Evolutionary conservation across 768 basidiomycete species (phyloP), one percentile per base, ranked within the genome.

Genomic region (Floccularia luteovirens): DNA sequence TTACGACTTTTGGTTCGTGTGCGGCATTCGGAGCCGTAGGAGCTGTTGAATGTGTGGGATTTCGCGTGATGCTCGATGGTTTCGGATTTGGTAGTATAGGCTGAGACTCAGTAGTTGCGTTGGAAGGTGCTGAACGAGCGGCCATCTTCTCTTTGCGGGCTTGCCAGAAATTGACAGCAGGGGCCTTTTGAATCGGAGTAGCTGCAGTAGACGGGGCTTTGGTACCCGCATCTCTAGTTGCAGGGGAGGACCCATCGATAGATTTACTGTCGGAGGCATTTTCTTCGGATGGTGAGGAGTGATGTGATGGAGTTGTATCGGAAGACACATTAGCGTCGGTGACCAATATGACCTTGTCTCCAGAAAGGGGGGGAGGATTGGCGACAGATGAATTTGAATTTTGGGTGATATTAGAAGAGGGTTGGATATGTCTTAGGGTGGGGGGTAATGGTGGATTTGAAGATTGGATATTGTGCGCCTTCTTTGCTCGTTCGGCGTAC

Each of bases 401-500:
- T n/a, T n/a, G n/a, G n/a, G n/a, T n/a, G n/a, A n/a, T n/a, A n/a
- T n/a, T n/a, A n/a, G n/a, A n/a, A n/a, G n/a, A n/a, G n/a, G n/a
- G n/a, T n/a, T n/a, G n/a, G n/a, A n/a, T n/a, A n/a, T n/a, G n/a
- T n/a, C n/a, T n/a, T n/a, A n/a, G n/a, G n/a, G n/a, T n/a, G n/a
- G n/a, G n/a, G n/a, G n/a, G n/a, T n/a, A n/a, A n/a, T n/a, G n/a
- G n/a, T n/a, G n/a, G n/a, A n/a, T n/a, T n/a, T 19, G 55, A 50
- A 23, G 57, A 52, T 33, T 48, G 59, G 41, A 61, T 57, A 39
- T 58, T 61, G 44, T 73, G 60, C 2, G 70, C 69, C 50, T 66
- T 72, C 59, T 66, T 72, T 43, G 69, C 74, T 32, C 67, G 68
- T 36, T 76, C 67, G 25, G 74, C 75, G 47, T 82, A 82, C 21